These are phyloP conservation scores for Bipolaris zeicola DNA, from an alignment of 2,329 filamentous ascomycete species.

Conservation along the genomic window DNA sequence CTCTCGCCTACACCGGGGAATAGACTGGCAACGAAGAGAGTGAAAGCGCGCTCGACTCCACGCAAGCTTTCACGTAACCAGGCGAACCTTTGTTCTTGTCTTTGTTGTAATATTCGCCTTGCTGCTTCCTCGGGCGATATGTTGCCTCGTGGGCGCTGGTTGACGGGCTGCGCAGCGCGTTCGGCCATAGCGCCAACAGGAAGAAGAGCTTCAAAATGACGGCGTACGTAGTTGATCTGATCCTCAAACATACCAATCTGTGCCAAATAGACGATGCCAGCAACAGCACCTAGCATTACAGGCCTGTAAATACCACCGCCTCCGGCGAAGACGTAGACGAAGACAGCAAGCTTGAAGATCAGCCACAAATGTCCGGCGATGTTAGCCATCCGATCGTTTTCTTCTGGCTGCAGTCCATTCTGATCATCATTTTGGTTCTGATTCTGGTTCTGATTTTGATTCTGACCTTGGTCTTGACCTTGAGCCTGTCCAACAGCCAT, in stretches of 20 bases:
- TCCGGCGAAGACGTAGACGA: constrained; percentile 63
- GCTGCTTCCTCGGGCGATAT: constrained; percentile 52
- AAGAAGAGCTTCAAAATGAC: constrained; percentile 54
- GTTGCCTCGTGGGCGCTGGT: constrained; percentile 23
- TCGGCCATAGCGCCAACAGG: constrained; percentile 30
- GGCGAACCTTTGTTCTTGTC: constrained; percentile 33
- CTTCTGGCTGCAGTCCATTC: constrained; percentile 19
- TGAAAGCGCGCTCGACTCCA: constrained; percentile 60
- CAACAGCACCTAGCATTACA: constrained; percentile 49
- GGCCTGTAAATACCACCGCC: constrained; percentile 51
- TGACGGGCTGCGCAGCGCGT: constrained; percentile 17
- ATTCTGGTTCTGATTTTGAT: constrained; percentile 18
- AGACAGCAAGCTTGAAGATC: constrained; percentile 62
- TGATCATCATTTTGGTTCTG: constrained; percentile 14
- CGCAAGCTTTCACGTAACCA: constrained; percentile 49
- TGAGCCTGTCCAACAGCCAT: constrained; percentile 18
- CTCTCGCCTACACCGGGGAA: constrained; percentile 67
- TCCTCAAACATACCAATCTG: constrained; percentile 51
- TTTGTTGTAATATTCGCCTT: constrained; percentile 47
- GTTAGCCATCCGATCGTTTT: constrained; percentile 35
- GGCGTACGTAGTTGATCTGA: constrained; percentile 45
- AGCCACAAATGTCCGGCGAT: constrained; percentile 59
- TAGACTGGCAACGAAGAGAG: constrained; percentile 67
- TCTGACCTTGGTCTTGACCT: constrained; percentile 19
- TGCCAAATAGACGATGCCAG: constrained; percentile 49